Evolutionary conservation across 75 land plant genomes (phyloP).

Genomic region (Sequoiadendron giganteum): DNA sequence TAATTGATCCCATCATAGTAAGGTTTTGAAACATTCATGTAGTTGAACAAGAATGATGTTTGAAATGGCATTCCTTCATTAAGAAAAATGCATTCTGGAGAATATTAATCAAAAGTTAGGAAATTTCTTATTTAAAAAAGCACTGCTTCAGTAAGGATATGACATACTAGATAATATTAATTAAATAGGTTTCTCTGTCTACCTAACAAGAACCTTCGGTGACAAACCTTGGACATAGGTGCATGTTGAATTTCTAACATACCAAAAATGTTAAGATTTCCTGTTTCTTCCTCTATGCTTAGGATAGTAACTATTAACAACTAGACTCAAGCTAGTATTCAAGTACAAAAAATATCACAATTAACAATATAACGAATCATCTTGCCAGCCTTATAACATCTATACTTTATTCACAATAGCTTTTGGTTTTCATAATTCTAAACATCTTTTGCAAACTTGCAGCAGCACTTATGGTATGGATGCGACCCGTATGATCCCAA

Average conservation of each 20-base stretch:
- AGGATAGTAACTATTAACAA: neutral
- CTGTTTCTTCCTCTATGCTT: neutral
- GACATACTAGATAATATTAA: neutral
- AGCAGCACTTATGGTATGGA: too few relatives aligned
- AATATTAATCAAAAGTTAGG: neutral
- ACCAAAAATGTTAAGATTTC: neutral
- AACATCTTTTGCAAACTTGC: too few relatives aligned
- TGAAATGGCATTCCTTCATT: neutral
- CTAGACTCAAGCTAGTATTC: neutral
- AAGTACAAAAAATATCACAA: neutral
- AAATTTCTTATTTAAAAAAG: too few relatives aligned
- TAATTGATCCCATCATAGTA: neutral
- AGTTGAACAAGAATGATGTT: neutral
- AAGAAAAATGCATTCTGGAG: neutral
- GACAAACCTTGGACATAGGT: neutral
- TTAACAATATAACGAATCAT: neutral
- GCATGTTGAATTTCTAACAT: neutral
- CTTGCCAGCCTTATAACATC: neutral
- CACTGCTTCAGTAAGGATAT: neutral
- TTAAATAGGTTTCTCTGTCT: neutral
- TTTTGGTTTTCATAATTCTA: too few relatives aligned
- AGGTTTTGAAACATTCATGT: neutral
- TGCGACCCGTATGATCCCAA: too few relatives aligned
- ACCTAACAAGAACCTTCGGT: neutral
- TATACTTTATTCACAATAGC: neutral